Base-by-base conservation (phyloP, 2,329 filamentous ascomycete genomes). In the Diaporthe vaccinii region DNA sequence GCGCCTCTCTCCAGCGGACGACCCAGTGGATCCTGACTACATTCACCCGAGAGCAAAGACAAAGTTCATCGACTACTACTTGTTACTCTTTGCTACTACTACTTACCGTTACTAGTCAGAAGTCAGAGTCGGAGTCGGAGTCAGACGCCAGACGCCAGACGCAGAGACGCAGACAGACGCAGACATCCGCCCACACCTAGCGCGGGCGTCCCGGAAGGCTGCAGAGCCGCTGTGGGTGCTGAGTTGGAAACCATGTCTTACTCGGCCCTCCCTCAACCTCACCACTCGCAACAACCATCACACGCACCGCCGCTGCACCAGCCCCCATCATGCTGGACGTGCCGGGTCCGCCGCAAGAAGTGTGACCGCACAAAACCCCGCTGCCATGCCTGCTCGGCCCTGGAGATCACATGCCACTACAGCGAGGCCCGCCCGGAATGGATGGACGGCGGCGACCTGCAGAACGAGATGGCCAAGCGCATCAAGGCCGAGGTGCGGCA, bases 371-470 rank as follows among this genome's bases (percentile, higher is more conserved):
- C 62, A 34, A 80, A 78, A 10, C 83, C 83, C 28, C 73, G 80
- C 31, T 86, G 84, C 77, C 77, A 80, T 5, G 76, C 72, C 34
- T 86, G 84, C 76, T 72, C 77, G 31, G 78, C 79, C 3, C 80
- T 86, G 20, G 73, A 80, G 10, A 84, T 86, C 58, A 80, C 79
- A 25, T 86, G 85, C 72, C 77, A 84, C 76, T 84, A 81, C 77
- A 74, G 78, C 65, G 74, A 78, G 12, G 69, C 76, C 12, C 83
- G 81, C 61, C 82, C 82, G 76, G 81, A 82, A 55, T 82, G 81
- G 81, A 82, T 82, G 81, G 82, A 83, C 74, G 78, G 77, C 36
- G 80, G 81, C 14, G 71, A 68, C 25, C 74, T 58, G 53, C 81
- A 84, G 70, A 78, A 80, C 46, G 78, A 81, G 75, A 85, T 83